Conservation (phyloP, 1,284 basidiomycete genomes). For the Sanghuangporus sanghuang region DNA sequence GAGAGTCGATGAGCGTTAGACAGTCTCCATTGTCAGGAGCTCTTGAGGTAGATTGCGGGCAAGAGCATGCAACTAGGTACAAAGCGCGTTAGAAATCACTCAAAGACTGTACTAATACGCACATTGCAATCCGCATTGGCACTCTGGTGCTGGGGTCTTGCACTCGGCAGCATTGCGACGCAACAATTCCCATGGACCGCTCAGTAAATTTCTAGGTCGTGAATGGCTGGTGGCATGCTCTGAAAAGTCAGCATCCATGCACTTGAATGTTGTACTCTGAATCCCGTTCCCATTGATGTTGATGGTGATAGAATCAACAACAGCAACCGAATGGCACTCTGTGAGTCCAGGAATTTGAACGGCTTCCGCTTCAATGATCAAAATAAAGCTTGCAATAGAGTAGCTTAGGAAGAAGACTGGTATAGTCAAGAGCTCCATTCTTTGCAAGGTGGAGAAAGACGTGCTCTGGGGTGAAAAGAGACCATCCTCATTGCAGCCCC, state of each 20-base stretch:
- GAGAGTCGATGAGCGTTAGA: slow-evolving; percentile 7
- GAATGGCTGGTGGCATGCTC: not conserved
- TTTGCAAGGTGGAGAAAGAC: too few relatives aligned
- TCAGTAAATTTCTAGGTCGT: not conserved
- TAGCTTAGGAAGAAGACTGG: not conserved
- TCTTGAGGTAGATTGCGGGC: slow-evolving; percentile 12
- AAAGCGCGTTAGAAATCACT: not conserved
- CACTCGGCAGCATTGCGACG: slow-evolving; percentile 12
- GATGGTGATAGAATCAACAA: slow-evolving; percentile 6
- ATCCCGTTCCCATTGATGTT: slow-evolving; percentile 3
- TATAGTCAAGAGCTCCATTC: slow-evolving; percentile 9
- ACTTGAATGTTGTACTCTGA: slow-evolving; percentile 6
- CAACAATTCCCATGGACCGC: not conserved
- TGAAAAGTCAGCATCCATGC: slow-evolving; percentile 4
- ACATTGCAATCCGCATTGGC: slow-evolving; percentile 22
- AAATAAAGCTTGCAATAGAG: too few relatives aligned
- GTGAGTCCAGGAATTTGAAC: not conserved
- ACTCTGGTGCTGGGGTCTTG: slow-evolving; percentile 9
- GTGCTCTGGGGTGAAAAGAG: too few relatives aligned
- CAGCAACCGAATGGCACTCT: slow-evolving; percentile 8
- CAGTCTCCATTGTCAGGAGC: slow-evolving; percentile 26
- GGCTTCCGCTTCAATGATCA: too few relatives aligned
- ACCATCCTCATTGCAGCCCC: too few relatives aligned
- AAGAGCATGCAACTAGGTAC: slow-evolving; percentile 17
- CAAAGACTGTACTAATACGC: slow-evolving; percentile 3